Evolutionary conservation across 2,329 filamentous ascomycete genomes (phyloP).

Genomic region (Pseudocercospora fijiensis): DNA sequence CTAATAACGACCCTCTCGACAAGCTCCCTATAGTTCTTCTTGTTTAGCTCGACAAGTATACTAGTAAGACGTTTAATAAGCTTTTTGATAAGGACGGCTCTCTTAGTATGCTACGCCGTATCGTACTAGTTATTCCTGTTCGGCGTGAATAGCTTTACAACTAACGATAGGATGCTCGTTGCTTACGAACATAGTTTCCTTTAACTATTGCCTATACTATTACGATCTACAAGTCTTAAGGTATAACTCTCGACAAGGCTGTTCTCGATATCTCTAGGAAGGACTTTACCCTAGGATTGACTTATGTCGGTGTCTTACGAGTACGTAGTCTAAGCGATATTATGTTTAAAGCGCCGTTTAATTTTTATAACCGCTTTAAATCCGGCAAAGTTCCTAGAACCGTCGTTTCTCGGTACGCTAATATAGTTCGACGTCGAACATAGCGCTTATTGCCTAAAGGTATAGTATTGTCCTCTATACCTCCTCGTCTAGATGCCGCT

Average conservation of each 20-base stretch:
- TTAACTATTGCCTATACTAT: background rate
- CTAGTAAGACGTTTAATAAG: background rate
- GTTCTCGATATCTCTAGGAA: no score
- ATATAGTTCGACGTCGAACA: no score
- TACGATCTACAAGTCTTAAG: no score
- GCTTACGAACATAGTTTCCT: background rate
- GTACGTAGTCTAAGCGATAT: background rate
- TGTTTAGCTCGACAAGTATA: background rate
- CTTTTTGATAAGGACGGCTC: background rate
- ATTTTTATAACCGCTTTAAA: no score
- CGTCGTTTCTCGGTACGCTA: no score
- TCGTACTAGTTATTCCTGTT: no score
- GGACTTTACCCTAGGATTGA: background rate
- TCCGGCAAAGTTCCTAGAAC: no score
- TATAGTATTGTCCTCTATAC: no score
- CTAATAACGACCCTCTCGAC: background rate
- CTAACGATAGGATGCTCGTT: background rate
- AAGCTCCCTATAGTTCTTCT: background rate
- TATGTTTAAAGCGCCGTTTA: background rate
- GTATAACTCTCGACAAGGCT: no score
- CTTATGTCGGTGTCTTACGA: background rate
- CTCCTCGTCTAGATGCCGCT: no score
- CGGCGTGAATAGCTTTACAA: no score
- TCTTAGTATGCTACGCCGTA: background rate
- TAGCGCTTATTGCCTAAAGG: no score